These are phyloP conservation scores for Ogataea trehalophila DNA, from an alignment of 805 yeast species.

Conservation along the genomic window DNA sequence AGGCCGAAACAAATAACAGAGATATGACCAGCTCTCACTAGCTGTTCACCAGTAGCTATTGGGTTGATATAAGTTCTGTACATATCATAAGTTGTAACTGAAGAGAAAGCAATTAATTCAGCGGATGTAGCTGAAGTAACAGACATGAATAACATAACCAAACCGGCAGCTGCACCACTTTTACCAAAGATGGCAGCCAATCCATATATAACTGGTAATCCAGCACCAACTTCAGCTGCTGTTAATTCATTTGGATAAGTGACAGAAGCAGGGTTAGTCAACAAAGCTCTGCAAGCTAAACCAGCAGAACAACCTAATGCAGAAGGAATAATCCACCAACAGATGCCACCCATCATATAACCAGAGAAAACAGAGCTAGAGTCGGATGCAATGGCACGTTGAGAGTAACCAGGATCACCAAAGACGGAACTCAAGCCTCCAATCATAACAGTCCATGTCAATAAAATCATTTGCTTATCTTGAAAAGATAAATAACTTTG, in stretches of 20 bases:
- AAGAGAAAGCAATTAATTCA: constrained; percentile 38
- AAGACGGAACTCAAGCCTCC: constrained; percentile 53
- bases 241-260: constrained; percentile 40
- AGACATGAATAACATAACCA: constrained; percentile 38
- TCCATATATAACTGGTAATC: constrained; percentile 34
- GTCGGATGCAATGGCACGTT: constrained; percentile 37
- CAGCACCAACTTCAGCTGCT: constrained; percentile 34
- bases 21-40: constrained; percentile 32
- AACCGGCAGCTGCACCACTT: constrained; percentile 37
- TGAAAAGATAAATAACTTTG: constrained; percentile 30
- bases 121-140: constrained; percentile 41
- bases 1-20: constrained; percentile 39
- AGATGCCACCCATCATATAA: constrained; percentile 33
- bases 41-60: constrained; percentile 33
- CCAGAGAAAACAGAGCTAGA: constrained; percentile 32
- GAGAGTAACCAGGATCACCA: constrained; percentile 28
- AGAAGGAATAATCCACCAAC: constrained; percentile 36
- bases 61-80: constrained; percentile 37
- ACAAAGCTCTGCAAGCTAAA: constrained; percentile 33
- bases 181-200: constrained; percentile 33
- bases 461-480: constrained; percentile 28
- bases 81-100: constrained; percentile 36
- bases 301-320: constrained; percentile 33
- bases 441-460: constrained; percentile 33
- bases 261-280: constrained; percentile 28